phyloP scores from a whole-genome alignment of 2,329 filamentous ascomycete genomes.

The Colletotrichum shisoi region DNA sequence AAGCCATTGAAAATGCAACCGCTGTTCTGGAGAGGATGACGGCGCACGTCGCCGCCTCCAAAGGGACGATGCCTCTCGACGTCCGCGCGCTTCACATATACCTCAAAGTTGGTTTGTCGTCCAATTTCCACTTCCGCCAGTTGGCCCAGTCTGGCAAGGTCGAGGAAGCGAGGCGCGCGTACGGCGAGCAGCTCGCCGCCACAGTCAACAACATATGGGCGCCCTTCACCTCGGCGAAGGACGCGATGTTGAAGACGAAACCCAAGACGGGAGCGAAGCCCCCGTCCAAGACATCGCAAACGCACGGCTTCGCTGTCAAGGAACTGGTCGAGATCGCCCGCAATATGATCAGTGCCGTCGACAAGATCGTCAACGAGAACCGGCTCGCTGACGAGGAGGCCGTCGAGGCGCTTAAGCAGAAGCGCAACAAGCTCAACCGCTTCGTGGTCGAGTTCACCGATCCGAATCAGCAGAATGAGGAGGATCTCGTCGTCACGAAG shows the following conservation, averaged over 20 bases:
- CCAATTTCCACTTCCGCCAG: constrained; percentile 52
- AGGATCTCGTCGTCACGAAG: neutral
- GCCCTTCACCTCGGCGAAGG: constrained; percentile 54
- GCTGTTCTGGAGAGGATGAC: constrained; percentile 72
- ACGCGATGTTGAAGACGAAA: constrained; percentile 48
- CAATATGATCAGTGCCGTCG: constrained; percentile 56
- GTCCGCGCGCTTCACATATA: constrained; percentile 61
- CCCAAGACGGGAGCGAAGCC: constrained; percentile 7
- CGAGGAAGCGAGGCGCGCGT: constrained; percentile 52
- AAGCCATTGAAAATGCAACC: constrained; percentile 70
- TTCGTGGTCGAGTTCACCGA: constrained; percentile 42
- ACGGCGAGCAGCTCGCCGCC: constrained; percentile 59
- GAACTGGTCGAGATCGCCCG: constrained; percentile 57
- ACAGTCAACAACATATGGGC: constrained; percentile 62
- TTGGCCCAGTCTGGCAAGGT: constrained; percentile 46
- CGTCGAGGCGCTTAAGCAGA: constrained; percentile 46
- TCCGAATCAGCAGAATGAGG: constrained; percentile 29
- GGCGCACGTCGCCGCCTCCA: constrained; percentile 40
- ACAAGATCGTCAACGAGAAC: constrained; percentile 54
- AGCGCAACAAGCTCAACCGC: constrained; percentile 46
- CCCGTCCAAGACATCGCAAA: constrained; percentile 15
- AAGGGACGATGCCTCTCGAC: constrained; percentile 51
- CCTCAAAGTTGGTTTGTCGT: constrained; percentile 63
- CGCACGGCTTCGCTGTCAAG: constrained; percentile 48
- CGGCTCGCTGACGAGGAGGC: constrained; percentile 50